Percentiles rank a stretch among this genome's conserved stretches.
Conservation (phyloP, 176 grass and related monocot genomes). For the Eleusine coracana region DNA sequence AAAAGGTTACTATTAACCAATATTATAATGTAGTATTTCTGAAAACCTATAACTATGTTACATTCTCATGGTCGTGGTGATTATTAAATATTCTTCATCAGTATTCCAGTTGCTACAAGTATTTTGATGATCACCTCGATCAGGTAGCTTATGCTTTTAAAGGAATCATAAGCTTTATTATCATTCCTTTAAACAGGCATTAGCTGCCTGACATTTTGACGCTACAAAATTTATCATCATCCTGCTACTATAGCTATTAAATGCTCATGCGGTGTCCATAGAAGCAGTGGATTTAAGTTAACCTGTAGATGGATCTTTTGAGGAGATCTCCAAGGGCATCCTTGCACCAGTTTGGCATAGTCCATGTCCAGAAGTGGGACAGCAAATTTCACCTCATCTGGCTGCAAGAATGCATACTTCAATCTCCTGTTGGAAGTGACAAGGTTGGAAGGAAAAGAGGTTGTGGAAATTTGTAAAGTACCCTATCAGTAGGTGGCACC, state of each 20-base stretch:
- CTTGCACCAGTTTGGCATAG: slow-evolving; percentile 69
- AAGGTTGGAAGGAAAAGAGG: neutral
- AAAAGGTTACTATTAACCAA: neutral
- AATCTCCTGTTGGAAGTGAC: slow-evolving; percentile 42
- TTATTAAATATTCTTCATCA: neutral
- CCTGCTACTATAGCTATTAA: slow-evolving; percentile 12
- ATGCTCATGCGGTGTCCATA: neutral
- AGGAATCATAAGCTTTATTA: neutral
- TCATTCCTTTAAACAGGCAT: neutral
- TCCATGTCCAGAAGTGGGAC: slow-evolving; percentile 88
- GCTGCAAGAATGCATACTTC: slow-evolving; percentile 49
- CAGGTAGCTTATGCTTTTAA: too few species aligned
- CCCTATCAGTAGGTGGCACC: slow-evolving; percentile 14
- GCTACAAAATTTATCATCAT: slow-evolving; percentile 16
- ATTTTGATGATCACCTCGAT: too few species aligned
- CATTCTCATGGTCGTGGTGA: neutral
- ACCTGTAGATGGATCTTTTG: slow-evolving; percentile 93
- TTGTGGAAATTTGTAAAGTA: neutral
- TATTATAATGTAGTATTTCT: neutral
- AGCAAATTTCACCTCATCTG: slow-evolving; percentile 92
- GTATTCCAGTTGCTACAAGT: neutral
- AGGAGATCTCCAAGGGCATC: slow-evolving; percentile 82
- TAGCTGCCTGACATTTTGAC: slow-evolving; percentile 20
- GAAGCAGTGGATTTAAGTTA: slow-evolving; percentile 23
- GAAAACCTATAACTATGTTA: neutral